Conservation (phyloP, 2,329 filamentous ascomycete genomes). For the Curvularia eragrostidis region DNA sequence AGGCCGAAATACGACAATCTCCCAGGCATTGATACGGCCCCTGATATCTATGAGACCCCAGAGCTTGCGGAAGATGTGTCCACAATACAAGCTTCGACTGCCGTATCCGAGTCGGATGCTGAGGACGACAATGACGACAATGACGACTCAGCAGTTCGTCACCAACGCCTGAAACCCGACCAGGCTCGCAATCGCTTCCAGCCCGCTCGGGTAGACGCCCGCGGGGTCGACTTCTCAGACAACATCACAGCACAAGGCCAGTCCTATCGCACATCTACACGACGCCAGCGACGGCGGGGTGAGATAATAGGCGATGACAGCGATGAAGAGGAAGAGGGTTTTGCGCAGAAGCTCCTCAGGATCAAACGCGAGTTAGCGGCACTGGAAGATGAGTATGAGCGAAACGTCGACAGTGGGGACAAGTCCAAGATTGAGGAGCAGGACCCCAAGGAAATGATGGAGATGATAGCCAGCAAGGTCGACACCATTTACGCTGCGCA, state of each 20-base stretch:
- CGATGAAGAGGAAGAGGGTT: slow-evolving; percentile 69
- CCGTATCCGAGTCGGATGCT: slow-evolving; percentile 57
- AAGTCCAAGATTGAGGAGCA: slow-evolving; percentile 48
- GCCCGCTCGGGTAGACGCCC: slow-evolving; percentile 75
- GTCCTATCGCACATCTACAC: slow-evolving; percentile 78
- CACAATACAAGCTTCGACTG: slow-evolving; percentile 66
- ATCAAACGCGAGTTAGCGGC: slow-evolving; percentile 81
- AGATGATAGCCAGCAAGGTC: slow-evolving; percentile 71
- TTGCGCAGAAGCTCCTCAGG: slow-evolving; percentile 80
- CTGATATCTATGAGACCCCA: slow-evolving; percentile 96
- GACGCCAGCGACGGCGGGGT: slow-evolving; percentile 67
- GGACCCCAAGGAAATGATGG: slow-evolving; percentile 65
- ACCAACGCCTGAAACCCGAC: slow-evolving; percentile 75
- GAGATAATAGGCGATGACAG: slow-evolving; percentile 75
- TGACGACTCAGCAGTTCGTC: slow-evolving; percentile 65
- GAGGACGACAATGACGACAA: slow-evolving; percentile 58
- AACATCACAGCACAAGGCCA: slow-evolving; percentile 78
- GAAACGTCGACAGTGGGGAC: slow-evolving; percentile 54
- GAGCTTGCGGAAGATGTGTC: slow-evolving; percentile 90
- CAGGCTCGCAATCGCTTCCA: slow-evolving; percentile 82
- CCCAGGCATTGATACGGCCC: slow-evolving; percentile 73
- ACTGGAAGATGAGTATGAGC: slow-evolving; percentile 64
- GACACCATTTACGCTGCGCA: slow-evolving; percentile 65
- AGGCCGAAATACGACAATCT: slow-evolving; percentile 58
- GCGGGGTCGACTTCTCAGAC: slow-evolving; percentile 86